Conservation (phyloP, 352 stramenopile genomes). For the Globisporangium cylindrosporum region DNA sequence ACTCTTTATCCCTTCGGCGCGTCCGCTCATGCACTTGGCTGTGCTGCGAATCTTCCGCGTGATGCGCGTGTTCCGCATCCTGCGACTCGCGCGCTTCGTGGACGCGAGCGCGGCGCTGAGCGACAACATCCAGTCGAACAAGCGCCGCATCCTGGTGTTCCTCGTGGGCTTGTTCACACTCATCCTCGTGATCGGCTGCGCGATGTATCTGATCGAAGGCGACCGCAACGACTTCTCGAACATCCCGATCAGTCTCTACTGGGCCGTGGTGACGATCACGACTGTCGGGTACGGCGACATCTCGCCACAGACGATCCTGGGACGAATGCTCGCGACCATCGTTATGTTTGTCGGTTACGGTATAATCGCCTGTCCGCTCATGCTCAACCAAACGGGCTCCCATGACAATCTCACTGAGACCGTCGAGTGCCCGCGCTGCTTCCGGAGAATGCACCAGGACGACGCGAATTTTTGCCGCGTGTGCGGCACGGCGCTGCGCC, state of each 20-base stretch:
- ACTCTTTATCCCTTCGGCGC: conserved; percentile 56
- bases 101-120: conserved; percentile 64
- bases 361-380: conserved; percentile 79
- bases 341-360: conserved; percentile 88
- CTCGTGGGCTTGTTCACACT: conserved; percentile 71
- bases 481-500: conserved; percentile 54
- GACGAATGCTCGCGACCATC: conserved; percentile 74
- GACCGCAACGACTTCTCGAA: conserved; percentile 73
- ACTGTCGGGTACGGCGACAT: conserved; percentile 88
- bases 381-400: conserved; percentile 57
- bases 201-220: conserved; percentile 83
- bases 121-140: conserved; percentile 81
- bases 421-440: conserved; percentile 63
- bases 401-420: conserved; percentile 57
- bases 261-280: conserved; percentile 86
- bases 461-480: conserved; percentile 78
- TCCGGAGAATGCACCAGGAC: conserved; percentile 71
- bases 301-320: conserved; percentile 71
- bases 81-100: conserved; percentile 70
- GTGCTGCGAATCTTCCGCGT: conserved; percentile 80
- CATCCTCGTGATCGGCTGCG: conserved; percentile 76
- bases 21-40: conserved; percentile 65
- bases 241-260: conserved; percentile 86
- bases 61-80: conserved; percentile 74
- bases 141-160: conserved; percentile 74